These are phyloP conservation scores for Xylaria palmicola DNA, from an alignment of 495 filamentous ascomycete species.

Conservation along the genomic window DNA sequence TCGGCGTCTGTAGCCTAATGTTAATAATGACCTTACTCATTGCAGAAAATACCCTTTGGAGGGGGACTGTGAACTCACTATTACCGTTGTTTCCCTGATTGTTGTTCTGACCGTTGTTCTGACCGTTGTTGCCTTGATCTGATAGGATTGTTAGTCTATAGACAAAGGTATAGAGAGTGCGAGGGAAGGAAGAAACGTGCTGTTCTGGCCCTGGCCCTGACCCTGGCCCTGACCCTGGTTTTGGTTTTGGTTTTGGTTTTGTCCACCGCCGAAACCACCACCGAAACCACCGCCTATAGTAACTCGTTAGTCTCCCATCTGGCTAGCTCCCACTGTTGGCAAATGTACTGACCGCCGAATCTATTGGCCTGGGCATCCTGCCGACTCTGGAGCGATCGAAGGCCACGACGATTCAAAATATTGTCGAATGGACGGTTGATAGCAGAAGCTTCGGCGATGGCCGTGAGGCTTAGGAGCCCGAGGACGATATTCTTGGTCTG, in stretches of 20 bases:
- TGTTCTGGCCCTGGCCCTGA: constrained; percentile 15
- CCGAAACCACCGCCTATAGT: constrained; percentile 7
- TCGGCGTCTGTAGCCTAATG: neutral
- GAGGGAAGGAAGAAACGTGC: neutral
- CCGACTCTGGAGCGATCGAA: constrained; percentile 16
- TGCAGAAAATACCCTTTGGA: neutral
- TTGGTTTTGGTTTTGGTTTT: constrained; percentile 15
- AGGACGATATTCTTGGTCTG: constrained; percentile 45
- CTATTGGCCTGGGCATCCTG: constrained; percentile 9
- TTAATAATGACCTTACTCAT: neutral
- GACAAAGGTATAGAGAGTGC: neutral
- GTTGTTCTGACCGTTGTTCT: constrained; percentile 16
- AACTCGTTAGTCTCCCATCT: neutral
- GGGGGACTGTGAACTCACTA: neutral
- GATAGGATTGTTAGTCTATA: neutral
- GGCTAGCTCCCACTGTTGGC: neutral
- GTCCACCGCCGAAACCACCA: constrained; percentile 12
- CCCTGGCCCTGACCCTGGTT: no score
- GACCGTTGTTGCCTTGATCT: constrained; percentile 14
- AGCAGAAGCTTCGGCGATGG: constrained; percentile 40
- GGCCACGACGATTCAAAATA: constrained; percentile 25
- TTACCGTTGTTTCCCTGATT: constrained; percentile 21
- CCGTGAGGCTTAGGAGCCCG: constrained; percentile 43
- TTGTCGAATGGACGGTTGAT: constrained; percentile 35
- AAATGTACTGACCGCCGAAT: constrained; percentile 1